Conservation (phyloP, 108 stramenopile genomes). For the Discostella pseudostelligera region DNA sequence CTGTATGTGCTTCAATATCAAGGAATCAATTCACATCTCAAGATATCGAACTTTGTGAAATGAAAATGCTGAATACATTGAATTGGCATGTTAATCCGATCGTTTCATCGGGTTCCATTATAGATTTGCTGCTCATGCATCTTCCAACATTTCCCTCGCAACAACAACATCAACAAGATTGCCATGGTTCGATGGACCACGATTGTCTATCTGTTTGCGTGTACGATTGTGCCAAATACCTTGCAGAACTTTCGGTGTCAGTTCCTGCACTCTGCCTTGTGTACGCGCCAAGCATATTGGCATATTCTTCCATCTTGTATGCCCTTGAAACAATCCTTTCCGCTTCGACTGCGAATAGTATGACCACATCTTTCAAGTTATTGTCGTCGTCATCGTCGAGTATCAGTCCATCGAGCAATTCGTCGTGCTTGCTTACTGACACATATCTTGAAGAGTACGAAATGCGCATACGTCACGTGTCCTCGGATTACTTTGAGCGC, state of each 20-base stretch:
- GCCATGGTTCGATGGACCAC: background rate
- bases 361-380: background rate
- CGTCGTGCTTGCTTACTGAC: too few species aligned
- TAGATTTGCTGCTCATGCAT: constrained; percentile 25
- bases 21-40: constrained; percentile 32
- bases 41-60: constrained; percentile 31
- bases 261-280: constrained; percentile 49
- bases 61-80: constrained; percentile 17
- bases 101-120: constrained; percentile 33
- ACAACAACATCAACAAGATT: background rate
- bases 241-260: constrained; percentile 75
- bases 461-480: constrained; percentile 3
- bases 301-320: constrained; percentile 67
- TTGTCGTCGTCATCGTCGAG: background rate
- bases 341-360: background rate
- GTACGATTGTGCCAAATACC: constrained; percentile 54
- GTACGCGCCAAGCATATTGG: constrained; percentile 65
- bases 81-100: constrained; percentile 43
- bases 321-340: constrained; percentile 55
- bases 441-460: constrained; percentile 14
- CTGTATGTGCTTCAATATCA: constrained; percentile 42
- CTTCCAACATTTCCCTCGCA: constrained; percentile 5
- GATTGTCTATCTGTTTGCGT: constrained; percentile 16
- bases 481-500: constrained; percentile 10
- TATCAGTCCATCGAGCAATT: too few species aligned